Conservation (phyloP, 2,329 filamentous ascomycete genomes). For the Camptophora hylomeconis region DNA sequence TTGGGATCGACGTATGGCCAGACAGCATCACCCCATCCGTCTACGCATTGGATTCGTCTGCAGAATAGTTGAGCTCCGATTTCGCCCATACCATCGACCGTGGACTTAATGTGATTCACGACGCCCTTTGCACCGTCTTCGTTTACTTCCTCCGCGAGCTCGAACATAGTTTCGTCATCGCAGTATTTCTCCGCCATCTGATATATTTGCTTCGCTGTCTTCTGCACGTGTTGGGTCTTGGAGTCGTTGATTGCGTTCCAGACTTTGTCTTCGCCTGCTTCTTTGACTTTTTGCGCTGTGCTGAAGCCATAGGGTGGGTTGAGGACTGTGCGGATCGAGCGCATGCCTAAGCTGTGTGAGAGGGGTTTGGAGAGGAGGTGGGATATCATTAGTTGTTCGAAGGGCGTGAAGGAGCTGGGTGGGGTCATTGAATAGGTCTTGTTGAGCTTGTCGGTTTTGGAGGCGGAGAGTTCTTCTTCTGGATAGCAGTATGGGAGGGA, state of each 20-base stretch:
- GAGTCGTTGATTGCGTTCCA: conserved; percentile 29
- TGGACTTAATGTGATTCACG: conserved; percentile 15
- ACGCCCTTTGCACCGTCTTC: conserved; percentile 13
- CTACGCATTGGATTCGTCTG: conserved; percentile 26
- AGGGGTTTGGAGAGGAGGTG: conserved; percentile 33
- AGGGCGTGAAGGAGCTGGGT: conserved; percentile 21
- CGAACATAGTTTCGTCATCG: conserved; percentile 20
- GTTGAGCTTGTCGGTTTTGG: conserved; percentile 6
- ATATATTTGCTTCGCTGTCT: conserved; percentile 30
- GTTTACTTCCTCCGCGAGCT: conserved; percentile 8
- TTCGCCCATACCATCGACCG: conserved; percentile 29
- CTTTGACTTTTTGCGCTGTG: conserved; percentile 26
- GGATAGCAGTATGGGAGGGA: conserved; percentile 16
- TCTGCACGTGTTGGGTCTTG: conserved; percentile 33
- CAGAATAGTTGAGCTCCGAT: conserved; percentile 32
- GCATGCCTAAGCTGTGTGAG: conserved; percentile 30
- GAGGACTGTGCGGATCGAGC: conserved; percentile 31
- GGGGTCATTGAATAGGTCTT: conserved; percentile 15
- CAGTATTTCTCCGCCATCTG: conserved; percentile 10
- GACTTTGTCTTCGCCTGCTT: conserved; percentile 25
- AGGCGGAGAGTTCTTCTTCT: conserved; percentile 14
- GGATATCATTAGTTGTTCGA: conserved; percentile 33
- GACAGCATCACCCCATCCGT: conserved; percentile 21
- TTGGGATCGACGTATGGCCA: conserved; percentile 29
- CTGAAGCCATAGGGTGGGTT: conserved; percentile 32